phyloP scores from a whole-genome alignment of 2,329 filamentous ascomycete species.

The Metarhizium anisopliae region DNA sequence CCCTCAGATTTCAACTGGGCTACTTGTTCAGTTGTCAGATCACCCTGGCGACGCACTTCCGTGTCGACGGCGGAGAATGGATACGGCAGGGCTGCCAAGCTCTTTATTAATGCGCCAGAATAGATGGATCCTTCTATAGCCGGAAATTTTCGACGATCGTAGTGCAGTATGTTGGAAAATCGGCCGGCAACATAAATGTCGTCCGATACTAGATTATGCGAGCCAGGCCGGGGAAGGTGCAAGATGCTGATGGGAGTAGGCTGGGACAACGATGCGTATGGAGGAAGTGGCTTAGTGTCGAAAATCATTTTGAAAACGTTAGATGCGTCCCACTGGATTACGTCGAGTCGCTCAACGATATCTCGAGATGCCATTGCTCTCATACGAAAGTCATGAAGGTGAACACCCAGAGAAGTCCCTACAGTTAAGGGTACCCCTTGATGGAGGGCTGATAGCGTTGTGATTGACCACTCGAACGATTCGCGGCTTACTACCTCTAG shows the following conservation, averaged over 20 bases:
- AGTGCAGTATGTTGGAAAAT: conserved; percentile 81
- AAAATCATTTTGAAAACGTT: conserved; percentile 33
- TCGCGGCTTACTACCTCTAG: conserved; percentile 60
- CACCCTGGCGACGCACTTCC: conserved; percentile 45
- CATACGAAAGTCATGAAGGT: conserved; percentile 69
- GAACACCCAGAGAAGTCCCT: conserved; percentile 71
- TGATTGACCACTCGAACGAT: conserved; percentile 74
- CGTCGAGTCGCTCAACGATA: conserved; percentile 27
- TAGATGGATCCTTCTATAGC: conserved; percentile 69
- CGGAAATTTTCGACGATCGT: conserved; percentile 80
- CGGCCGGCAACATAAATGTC: conserved; percentile 85
- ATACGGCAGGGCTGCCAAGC: conserved; percentile 60
- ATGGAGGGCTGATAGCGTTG: conserved; percentile 64
- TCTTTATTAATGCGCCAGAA: conserved; percentile 72
- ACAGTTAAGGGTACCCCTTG: conserved; percentile 67
- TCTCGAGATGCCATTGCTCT: conserved; percentile 23
- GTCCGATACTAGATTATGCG: conserved; percentile 49
- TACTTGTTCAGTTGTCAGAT: conserved; percentile 46
- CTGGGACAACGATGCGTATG: conserved; percentile 66
- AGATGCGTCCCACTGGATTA: conserved; percentile 12
- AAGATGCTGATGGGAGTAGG: conserved; percentile 76
- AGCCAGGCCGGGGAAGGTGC: conserved; percentile 55
- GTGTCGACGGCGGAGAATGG: conserved; percentile 55
- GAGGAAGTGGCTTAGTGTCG: conserved; percentile 41
- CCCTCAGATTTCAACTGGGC: conserved; percentile 40